phyloP scores from a whole-genome alignment of 805 yeast species.

The Ogataea minuta region DNA sequence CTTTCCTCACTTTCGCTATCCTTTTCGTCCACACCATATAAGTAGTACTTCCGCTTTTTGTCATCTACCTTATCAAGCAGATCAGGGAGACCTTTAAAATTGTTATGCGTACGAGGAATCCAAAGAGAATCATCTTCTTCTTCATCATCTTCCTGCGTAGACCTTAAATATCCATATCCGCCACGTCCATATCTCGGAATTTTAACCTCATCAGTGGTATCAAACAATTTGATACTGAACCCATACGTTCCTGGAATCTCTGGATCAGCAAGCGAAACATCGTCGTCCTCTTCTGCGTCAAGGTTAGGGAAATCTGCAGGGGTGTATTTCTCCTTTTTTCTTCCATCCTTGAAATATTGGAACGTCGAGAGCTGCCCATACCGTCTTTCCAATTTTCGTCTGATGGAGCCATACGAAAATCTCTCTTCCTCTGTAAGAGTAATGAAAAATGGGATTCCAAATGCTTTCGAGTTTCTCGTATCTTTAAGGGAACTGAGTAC shows the following conservation, averaged over 20 bases:
- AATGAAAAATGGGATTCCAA: conserved; percentile 78
- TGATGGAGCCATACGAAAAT: conserved; percentile 54
- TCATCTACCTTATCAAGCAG: conserved; percentile 33
- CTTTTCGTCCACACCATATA: conserved; percentile 18
- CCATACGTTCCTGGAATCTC: conserved; percentile 48
- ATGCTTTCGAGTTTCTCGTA: conserved; percentile 43
- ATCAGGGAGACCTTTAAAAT: conserved; percentile 41
- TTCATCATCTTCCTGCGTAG: conserved; percentile 16
- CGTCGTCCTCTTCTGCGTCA: conserved; percentile 32
- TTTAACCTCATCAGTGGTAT: conserved; percentile 29
- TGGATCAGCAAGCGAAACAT: conserved; percentile 52
- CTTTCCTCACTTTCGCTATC: neutral
- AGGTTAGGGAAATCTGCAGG: conserved; percentile 29
- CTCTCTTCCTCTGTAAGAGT: conserved; percentile 52
- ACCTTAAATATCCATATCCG: conserved; percentile 9
- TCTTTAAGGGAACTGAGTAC: conserved; percentile 47
- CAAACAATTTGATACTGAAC: conserved; percentile 44
- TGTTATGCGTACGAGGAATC: conserved; percentile 43
- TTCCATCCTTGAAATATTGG: conserved; percentile 32
- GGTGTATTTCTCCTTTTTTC: conserved; percentile 18
- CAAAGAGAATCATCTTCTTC: conserved; percentile 37
- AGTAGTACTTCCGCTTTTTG: conserved; percentile 32
- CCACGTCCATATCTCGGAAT: conserved; percentile 18
- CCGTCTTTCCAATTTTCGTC: conserved; percentile 52
- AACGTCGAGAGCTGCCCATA: conserved; percentile 49